These are phyloP conservation scores for Phialophora tarda DNA, from an alignment of 2,329 filamentous ascomycete genomes.

Conservation along the genomic window DNA sequence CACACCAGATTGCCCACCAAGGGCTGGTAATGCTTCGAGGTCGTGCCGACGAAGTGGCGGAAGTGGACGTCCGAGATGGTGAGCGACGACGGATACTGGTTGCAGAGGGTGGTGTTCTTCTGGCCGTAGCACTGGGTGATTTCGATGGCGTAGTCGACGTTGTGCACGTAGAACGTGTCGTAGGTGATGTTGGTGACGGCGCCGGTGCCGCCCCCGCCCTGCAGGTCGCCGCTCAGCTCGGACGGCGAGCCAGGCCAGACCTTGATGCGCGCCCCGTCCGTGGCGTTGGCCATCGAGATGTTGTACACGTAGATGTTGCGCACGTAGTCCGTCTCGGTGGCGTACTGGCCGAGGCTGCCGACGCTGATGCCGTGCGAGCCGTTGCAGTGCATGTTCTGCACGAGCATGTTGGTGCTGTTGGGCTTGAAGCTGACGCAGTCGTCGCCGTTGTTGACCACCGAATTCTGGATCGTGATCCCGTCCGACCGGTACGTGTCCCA, in stretches of 20 bases:
- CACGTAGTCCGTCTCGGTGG: neutral
- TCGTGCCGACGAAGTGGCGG: neutral
- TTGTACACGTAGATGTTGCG: neutral
- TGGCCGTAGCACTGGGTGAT: neutral
- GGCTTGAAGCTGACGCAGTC: constrained; percentile 1
- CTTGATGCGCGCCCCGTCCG: neutral
- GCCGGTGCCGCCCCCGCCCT: neutral
- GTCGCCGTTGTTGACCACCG: neutral
- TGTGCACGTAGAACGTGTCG: neutral
- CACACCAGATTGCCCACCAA: neutral
- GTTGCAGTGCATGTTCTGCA: constrained; percentile 2
- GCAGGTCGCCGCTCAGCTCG: neutral
- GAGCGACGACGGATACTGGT: neutral
- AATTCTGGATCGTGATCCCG: neutral
- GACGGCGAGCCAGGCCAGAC: neutral
- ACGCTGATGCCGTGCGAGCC: neutral
- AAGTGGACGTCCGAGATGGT: neutral
- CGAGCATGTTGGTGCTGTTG: neutral
- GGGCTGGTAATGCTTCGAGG: neutral
- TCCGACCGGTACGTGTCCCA: neutral
- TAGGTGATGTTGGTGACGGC: neutral
- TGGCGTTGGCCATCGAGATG: neutral
- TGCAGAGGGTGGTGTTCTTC: neutral
- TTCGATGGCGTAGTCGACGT: constrained; percentile 1
- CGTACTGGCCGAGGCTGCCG: neutral